A percentile compares a stretch with the other conserved stretches of the same genome.
Conservation (phyloP, 306 rosid species). For the Luffa acutangula region DNA sequence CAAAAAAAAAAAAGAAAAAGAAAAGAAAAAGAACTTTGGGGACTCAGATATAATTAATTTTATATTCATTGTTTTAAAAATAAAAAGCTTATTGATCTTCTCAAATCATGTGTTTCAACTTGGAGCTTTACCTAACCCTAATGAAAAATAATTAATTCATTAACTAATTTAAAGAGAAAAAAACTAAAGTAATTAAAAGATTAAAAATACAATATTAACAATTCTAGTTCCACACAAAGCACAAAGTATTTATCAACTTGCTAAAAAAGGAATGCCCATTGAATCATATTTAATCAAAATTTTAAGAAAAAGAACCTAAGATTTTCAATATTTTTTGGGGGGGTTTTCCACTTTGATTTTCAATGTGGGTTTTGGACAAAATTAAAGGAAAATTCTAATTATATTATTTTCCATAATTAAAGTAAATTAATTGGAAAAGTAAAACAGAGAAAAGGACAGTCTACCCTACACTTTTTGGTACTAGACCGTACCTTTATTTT, state of each 20-base stretch:
- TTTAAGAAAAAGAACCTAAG: neutral
- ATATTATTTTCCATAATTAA: neutral
- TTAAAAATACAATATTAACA: neutral
- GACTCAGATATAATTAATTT: neutral
- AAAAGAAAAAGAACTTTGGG: neutral
- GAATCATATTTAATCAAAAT: neutral
- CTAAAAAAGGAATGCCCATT: neutral
- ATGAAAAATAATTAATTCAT: neutral
- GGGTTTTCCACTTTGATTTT: neutral
- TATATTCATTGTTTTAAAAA: neutral
- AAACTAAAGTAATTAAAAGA: neutral
- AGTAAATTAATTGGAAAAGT: neutral
- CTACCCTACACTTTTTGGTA: neutral
- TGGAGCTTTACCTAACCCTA: conserved; percentile 4
- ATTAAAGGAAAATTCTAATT: neutral
- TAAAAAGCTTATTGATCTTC: neutral
- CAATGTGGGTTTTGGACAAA: neutral
- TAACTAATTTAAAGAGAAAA: neutral
- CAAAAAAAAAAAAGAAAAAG: neutral
- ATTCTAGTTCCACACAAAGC: neutral
- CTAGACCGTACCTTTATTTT: neutral
- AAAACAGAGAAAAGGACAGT: neutral
- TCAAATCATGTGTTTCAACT: neutral
- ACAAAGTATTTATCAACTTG: neutral
- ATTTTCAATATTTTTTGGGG: neutral